Base-by-base conservation (phyloP, 1,284 basidiomycete genomes). In the Melampsora medusae region DNA sequence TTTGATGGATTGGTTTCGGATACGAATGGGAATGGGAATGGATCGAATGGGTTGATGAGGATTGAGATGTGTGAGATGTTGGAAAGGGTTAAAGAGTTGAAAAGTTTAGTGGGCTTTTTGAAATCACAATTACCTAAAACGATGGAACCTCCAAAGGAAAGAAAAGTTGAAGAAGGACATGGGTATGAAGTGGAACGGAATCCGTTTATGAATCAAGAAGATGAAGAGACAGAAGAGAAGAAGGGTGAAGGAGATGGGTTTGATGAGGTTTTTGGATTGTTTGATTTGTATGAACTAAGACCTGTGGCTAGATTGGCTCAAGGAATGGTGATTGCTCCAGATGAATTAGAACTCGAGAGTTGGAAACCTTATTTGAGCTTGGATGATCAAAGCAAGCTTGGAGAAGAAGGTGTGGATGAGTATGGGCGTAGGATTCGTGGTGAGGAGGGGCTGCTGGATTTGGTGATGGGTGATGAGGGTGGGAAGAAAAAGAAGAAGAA, bases 191-290 rank as follows among this genome's bases (percentile, higher is more conserved):
- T 42, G 2, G 66, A 68, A 69, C 59, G 25, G 10, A 68, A 72
- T 61, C 77, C 61, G 35, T 69, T 70, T 64, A 46, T 61, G 25
- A 67, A 46, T 42, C 33, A 67, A 16, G 38, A 69, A 31, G 49
- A 22, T 48, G 66, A 69, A 28, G 69, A 64, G 46, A 38, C 64
- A 31, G 62, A 49, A 66, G 31, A 67, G 7, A 48, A 38, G n/a
- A 49, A 75, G 25, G 3, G 60, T 67, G 46, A 33, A 12, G 28
- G 12, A 69, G 82, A n/a, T 78, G 79, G 53, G 96, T 96, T 0
- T 93, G 94, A 83, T 94, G 92, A 78, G 70, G 89, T 99, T 67
- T 86, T 88, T 61, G 92, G 93, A 0, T 85, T 99, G 3, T 93
- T 92, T 81, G 87, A 87, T 31, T 82, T 87, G 5, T 90, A 96